Base-by-base conservation (phyloP, 2,329 filamentous ascomycete genomes). In the Ophiosphaerella korrae region DNA sequence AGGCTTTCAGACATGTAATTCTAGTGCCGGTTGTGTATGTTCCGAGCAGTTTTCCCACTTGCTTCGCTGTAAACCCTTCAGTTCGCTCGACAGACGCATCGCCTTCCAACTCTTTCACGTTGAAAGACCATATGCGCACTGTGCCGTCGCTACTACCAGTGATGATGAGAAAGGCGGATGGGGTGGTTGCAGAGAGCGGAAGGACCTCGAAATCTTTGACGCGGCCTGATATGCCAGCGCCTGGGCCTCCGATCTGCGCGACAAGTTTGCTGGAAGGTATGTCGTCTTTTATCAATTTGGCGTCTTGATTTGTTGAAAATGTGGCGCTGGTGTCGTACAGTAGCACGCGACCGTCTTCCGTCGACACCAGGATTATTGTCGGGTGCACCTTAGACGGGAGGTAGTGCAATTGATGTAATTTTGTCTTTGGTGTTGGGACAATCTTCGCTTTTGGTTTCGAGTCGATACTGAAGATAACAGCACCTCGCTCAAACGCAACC, bases 201-300 rank as follows among this genome's bases (percentile, higher is more conserved):
- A 94, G 64, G 31, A 92, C 75, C 52, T 86, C 83, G 72, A 97
- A 97, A 68, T 96, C 92, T 77, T 97, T 99, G 72, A 97, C 86
- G 44, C 94, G 85, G 9, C 85, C 83, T 2, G 77, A 75, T 42
- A 94, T 82, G 0, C 86, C 88, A 2, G 80, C 82, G 26, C 83
- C 80, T 59, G 84, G 85, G 11, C 92, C 92, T 35, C 92, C 93
- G 9, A 97, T 71, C 63, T 92, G 84, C n/a, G 86, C 90, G 11
- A 94, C 70, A 14, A 88, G 70, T 38, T 73, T 72, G 46, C 77
- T 79, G 64, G 84, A 83, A 34, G 88, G 88, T 16, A 85, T 80
- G 2, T 78, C 77, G 16, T 75, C 73, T 24, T 79, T 75, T 12
- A 79, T 77, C 9, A 73, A 70, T 18, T 73, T 68, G 26, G 60